Evolutionary conservation across 1,139 yeast species (phyloP).

Genomic region (Blastobotrys indianensis): DNA sequence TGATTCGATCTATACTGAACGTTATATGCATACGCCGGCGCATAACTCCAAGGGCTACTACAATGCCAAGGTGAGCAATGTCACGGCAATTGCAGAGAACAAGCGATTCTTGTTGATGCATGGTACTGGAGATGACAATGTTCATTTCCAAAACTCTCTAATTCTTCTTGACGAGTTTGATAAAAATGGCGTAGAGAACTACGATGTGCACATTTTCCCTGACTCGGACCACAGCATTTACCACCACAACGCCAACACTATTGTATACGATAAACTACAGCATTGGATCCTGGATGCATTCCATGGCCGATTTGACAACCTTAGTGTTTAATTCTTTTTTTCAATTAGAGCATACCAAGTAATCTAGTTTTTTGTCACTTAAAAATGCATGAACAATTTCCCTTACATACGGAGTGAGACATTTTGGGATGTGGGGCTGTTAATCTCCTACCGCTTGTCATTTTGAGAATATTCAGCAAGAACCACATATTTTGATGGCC

Average conservation of each 20-base stretch:
- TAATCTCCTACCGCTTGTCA: no score
- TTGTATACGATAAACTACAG: conserved; percentile 69
- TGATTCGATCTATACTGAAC: conserved; percentile 82
- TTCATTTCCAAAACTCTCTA: conserved; percentile 82
- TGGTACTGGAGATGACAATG: conserved; percentile 97
- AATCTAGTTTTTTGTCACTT: no score
- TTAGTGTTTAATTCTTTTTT: background rate
- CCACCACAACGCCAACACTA: conserved; percentile 70
- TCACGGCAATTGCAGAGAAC: conserved; percentile 48
- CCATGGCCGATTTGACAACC: conserved; percentile 28
- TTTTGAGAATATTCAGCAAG: no score
- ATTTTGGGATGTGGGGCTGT: no score
- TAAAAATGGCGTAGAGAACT: conserved; percentile 59
- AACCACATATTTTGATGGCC: no score
- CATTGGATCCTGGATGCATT: conserved; percentile 72
- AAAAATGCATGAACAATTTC: no score
- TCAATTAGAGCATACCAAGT: background rate
- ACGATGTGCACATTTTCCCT: conserved; percentile 86
- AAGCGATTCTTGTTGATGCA: conserved; percentile 77
- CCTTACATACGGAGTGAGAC: no score
- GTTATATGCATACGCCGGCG: conserved; percentile 73
- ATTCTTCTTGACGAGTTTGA: conserved; percentile 69
- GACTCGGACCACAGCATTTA: conserved; percentile 84
- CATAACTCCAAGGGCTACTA: conserved; percentile 51
- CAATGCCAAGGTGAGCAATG: conserved; percentile 40